Conservation (phyloP, 768 basidiomycete species). For the Calvatia gigantea region DNA sequence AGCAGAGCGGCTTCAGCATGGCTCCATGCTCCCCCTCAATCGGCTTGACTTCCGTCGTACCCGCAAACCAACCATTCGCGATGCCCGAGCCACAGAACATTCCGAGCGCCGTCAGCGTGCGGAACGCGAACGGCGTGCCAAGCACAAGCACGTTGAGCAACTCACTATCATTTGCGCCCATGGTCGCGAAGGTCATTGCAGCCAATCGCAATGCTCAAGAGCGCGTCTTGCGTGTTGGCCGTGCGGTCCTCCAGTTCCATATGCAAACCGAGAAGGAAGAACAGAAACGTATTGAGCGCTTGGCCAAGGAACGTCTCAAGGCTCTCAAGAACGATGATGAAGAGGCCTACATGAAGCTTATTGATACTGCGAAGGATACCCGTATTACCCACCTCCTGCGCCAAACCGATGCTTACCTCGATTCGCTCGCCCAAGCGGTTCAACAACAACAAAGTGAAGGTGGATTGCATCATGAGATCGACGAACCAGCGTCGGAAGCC, state of each 20-base stretch:
- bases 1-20: conserved; percentile 83
- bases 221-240: conserved; percentile 71
- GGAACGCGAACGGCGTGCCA: conserved; percentile 91
- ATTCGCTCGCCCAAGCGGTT: conserved; percentile 92
- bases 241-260: conserved; percentile 82
- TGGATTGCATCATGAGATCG: conserved; percentile 36
- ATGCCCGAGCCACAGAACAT: conserved; percentile 86
- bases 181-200: conserved; percentile 69
- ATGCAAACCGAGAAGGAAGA: conserved; percentile 94
- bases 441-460: conserved; percentile 85
- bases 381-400: conserved; percentile 94
- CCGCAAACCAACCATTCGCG: conserved; percentile 82
- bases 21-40: conserved; percentile 86
- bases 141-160: conserved; percentile 95
- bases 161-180: conserved; percentile 83
- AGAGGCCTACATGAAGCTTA: conserved; percentile 98
- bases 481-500: conserved; percentile 76
- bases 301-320: conserved; percentile 96
- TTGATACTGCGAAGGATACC: conserved; percentile 98
- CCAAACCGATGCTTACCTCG: conserved; percentile 93
- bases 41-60: conserved; percentile 86
- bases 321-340: conserved; percentile 98
- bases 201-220: conserved; percentile 62
- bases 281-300: conserved; percentile 92
- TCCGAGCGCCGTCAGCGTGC: conserved; percentile 88